These are phyloP conservation scores for Leccinellum rugosiceps DNA, from an alignment of 768 basidiomycete species.

Conservation along the genomic window DNA sequence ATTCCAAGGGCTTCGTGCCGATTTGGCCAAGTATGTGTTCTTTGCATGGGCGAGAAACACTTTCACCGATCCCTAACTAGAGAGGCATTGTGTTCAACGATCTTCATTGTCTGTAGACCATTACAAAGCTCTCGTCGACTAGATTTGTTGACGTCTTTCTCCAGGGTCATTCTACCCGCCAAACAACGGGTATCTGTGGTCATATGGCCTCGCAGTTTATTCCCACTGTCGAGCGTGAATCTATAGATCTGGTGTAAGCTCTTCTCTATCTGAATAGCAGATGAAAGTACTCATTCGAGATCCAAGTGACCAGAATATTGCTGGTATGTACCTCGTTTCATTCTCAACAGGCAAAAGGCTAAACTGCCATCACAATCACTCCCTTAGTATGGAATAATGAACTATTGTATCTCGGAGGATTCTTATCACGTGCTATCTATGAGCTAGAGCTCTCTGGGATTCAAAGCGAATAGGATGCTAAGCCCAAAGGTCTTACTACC, in stretches of 20 bases:
- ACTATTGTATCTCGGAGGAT: not conserved
- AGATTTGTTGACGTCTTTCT: not conserved
- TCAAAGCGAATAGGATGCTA: not conserved
- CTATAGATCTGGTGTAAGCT: not conserved
- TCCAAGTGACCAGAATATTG: not conserved
- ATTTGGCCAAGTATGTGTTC: conserved; percentile 10
- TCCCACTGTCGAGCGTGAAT: not conserved
- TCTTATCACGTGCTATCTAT: not conserved
- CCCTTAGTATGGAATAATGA: not conserved
- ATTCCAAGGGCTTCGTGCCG: conserved; percentile 10
- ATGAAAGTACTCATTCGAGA: not conserved
- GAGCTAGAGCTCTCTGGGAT: not conserved
- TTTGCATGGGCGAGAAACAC: not conserved
- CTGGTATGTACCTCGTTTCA: not conserved
- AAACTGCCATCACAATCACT: not conserved
- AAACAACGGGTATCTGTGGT: not conserved
- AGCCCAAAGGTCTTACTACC: not conserved
- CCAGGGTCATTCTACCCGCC: not conserved
- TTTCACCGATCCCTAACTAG: conserved; percentile 33
- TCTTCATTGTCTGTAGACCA: conserved; percentile 67
- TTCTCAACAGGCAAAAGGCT: not conserved
- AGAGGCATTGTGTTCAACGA: conserved; percentile 53
- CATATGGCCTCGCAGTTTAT: not conserved
- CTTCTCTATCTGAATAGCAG: not conserved
- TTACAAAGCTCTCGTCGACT: not conserved